Evolutionary conservation across 2,329 filamentous ascomycete species (phyloP).

Genomic region (Botryotinia globosa): DNA sequence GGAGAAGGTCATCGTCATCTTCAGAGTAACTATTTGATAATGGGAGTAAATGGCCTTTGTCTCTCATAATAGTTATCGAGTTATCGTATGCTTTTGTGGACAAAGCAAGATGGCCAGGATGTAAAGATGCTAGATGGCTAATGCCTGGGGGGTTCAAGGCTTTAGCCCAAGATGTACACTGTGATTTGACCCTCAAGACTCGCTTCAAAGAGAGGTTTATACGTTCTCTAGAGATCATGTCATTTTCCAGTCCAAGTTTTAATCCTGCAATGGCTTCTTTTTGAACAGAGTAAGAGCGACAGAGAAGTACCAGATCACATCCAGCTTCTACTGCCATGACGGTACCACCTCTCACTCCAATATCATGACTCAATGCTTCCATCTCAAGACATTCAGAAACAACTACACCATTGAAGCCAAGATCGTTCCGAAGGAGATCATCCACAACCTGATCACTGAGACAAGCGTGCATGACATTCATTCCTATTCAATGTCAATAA

Average conservation of each 20-base stretch:
- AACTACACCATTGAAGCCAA: conserved; percentile 87
- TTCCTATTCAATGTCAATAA: conserved; percentile 52
- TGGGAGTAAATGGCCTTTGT: conserved; percentile 81
- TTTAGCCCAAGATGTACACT: conserved; percentile 85
- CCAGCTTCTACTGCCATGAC: conserved; percentile 97
- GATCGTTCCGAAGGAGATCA: conserved; percentile 79
- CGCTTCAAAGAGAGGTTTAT: conserved; percentile 77
- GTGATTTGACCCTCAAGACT: conserved; percentile 76
- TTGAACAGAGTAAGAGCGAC: conserved; percentile 82
- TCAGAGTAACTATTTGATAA: conserved; percentile 78
- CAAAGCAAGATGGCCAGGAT: conserved; percentile 75
- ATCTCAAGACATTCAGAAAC: conserved; percentile 96
- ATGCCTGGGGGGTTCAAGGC: conserved; percentile 85
- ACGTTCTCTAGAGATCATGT: conserved; percentile 77
- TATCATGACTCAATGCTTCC: conserved; percentile 92
- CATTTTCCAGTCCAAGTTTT: conserved; percentile 85
- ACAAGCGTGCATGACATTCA: conserved; percentile 95
- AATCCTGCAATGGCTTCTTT: conserved; percentile 88
- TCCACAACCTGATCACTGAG: conserved; percentile 96
- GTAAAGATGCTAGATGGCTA: conserved; percentile 71
- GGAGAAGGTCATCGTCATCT: conserved; percentile 88
- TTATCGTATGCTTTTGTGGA: conserved; percentile 86
- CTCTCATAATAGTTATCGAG: conserved; percentile 88
- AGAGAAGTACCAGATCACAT: conserved; percentile 87
- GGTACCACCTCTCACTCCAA: conserved; percentile 93